A percentile compares a stretch with the other conserved stretches of the same genome.
phyloP scores from a whole-genome alignment of 2,329 filamentous ascomycete species.

The Juglanconis sp. region DNA sequence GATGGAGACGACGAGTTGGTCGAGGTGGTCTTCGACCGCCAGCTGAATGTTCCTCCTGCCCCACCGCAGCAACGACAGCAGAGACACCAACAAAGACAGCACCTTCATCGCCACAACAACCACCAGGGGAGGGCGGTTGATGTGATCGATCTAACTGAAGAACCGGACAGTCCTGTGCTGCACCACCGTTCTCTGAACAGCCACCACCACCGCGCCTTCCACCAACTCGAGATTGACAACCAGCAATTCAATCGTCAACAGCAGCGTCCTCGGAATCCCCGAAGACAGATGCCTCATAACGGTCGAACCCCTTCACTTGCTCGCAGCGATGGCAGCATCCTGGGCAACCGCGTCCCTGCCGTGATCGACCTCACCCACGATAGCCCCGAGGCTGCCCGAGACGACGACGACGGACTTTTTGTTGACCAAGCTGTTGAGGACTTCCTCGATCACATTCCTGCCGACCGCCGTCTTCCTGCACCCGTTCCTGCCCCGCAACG shows the following conservation, averaged over 20 bases:
- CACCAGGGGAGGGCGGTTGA: slow-evolving; percentile 17
- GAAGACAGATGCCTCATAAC: slow-evolving; percentile 39
- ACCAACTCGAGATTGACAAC: not conserved
- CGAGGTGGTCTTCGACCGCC: slow-evolving; percentile 11
- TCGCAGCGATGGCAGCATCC: slow-evolving; percentile 43
- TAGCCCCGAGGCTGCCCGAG: slow-evolving; percentile 28
- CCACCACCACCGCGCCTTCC: slow-evolving; percentile 6
- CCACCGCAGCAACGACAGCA: slow-evolving; percentile 15
- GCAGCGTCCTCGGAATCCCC: slow-evolving; percentile 31
- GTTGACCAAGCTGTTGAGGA: not conserved
- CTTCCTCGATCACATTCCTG: slow-evolving; percentile 1
- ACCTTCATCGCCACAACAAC: not conserved
- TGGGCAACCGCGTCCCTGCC: slow-evolving; percentile 27
- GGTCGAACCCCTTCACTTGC: slow-evolving; percentile 40
- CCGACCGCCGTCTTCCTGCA: slow-evolving; percentile 11
- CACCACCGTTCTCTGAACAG: slow-evolving; percentile 2
- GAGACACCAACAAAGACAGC: slow-evolving; percentile 15
- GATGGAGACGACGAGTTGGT: slow-evolving; percentile 15
- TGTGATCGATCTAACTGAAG: slow-evolving; percentile 49
- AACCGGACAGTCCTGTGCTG: slow-evolving; percentile 43
- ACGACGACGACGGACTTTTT: not conserved
- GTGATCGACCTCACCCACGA: slow-evolving; percentile 55
- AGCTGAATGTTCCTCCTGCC: not conserved
- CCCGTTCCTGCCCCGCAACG: slow-evolving; percentile 3
- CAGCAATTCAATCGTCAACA: not conserved